Evolutionary conservation across 805 yeast genomes (phyloP).

Genomic region (Starmerella gropengiesseri): DNA sequence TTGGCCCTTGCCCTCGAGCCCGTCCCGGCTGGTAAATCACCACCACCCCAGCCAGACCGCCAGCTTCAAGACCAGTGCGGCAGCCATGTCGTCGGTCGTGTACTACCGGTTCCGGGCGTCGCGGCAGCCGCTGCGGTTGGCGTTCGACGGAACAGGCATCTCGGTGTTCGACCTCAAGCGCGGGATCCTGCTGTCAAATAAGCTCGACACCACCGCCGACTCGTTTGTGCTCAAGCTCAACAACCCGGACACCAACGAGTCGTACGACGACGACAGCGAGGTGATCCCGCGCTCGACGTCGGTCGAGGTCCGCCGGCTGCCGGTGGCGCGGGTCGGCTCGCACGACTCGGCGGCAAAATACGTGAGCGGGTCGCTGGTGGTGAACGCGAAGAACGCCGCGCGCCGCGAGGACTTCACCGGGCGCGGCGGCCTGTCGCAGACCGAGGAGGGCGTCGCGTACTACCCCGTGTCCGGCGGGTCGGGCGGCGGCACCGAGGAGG

Average conservation of each 20-base stretch:
- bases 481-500: slow-evolving; percentile 57
- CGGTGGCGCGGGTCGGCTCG: slow-evolving; percentile 41
- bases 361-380: slow-evolving; percentile 38
- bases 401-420: slow-evolving; percentile 29
- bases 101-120: slow-evolving; percentile 82
- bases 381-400: slow-evolving; percentile 29
- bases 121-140: slow-evolving; percentile 61
- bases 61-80: background rate
- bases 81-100: slow-evolving; percentile 68
- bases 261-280: slow-evolving; percentile 76
- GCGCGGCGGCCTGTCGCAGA: slow-evolving; percentile 20
- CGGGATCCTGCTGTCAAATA: slow-evolving; percentile 74
- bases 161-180: slow-evolving; percentile 89
- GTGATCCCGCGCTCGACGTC: slow-evolving; percentile 85
- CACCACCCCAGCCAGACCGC: background rate
- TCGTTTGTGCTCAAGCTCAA: slow-evolving; percentile 58
- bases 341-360: slow-evolving; percentile 49
- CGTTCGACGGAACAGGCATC: slow-evolving; percentile 93
- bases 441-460: slow-evolving; percentile 12
- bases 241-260: slow-evolving; percentile 61
- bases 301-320: slow-evolving; percentile 70
- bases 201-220: slow-evolving; percentile 71
- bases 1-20: too few species aligned
- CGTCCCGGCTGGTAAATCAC: too few species aligned
- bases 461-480: slow-evolving; percentile 26